Conservation (phyloP, 192 early-diverging fungal genomes). For the Linnemannia zychae region DNA sequence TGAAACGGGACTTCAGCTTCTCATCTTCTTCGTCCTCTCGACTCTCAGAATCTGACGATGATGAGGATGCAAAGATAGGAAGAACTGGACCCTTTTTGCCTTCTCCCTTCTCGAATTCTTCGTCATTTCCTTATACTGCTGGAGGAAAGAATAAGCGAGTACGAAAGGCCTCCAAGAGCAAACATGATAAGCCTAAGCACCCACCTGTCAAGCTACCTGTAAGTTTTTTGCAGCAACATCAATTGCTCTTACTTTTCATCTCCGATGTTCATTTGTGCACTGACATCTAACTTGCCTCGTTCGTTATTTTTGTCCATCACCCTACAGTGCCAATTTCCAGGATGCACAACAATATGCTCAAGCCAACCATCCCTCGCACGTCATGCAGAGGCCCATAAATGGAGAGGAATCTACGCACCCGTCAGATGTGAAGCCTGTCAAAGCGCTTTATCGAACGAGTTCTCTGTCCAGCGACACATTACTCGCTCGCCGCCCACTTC, state of each 20-base stretch:
- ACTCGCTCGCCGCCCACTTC: slow-evolving; percentile 1
- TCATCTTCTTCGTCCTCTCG: not conserved
- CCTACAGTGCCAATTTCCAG: slow-evolving; percentile 2
- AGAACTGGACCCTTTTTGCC: not conserved
- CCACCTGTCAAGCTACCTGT: not conserved
- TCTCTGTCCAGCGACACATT: slow-evolving; percentile 48
- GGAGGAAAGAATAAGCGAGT: not conserved
- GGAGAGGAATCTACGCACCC: slow-evolving; percentile 35
- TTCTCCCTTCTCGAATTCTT: not conserved
- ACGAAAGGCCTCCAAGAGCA: not conserved
- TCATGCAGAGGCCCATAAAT: slow-evolving; percentile 25
- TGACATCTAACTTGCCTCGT: no score
- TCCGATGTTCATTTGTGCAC: no score
- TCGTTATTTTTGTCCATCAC: not conserved
- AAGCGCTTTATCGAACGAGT: slow-evolving; percentile 35
- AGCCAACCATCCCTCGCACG: slow-evolving; percentile 27
- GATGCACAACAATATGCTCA: slow-evolving; percentile 24
- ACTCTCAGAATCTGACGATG: not conserved
- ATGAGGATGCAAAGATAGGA: not conserved
- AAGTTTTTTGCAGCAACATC: not conserved
- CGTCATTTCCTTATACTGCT: no score
- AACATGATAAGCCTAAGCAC: not conserved
- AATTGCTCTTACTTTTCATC: no score
- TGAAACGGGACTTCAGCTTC: slow-evolving; percentile 9
- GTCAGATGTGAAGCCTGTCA: slow-evolving; percentile 45